These are phyloP conservation scores for Lipomyces mesembrius DNA, from an alignment of 805 yeast species.

Conservation along the genomic window DNA sequence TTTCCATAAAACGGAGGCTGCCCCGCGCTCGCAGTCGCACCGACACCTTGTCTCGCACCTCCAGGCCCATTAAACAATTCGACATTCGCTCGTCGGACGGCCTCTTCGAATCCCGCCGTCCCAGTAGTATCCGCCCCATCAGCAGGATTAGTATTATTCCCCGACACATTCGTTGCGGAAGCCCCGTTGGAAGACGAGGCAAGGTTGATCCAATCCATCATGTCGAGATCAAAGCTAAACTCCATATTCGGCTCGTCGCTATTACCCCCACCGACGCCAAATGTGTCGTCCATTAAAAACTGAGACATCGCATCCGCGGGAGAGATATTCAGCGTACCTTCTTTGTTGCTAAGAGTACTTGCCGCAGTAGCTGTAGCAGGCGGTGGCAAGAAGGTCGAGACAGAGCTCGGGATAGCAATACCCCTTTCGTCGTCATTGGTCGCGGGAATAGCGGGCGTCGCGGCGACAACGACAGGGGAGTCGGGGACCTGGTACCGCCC, in stretches of 20 bases:
- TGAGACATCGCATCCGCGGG: slow-evolving; percentile 39
- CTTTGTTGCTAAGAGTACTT: slow-evolving; percentile 14
- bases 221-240: slow-evolving; percentile 34
- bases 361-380: slow-evolving; percentile 1
- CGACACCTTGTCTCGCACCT: slow-evolving; percentile 31
- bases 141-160: slow-evolving; percentile 10
- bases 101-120: slow-evolving; percentile 22
- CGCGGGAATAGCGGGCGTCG: slow-evolving; percentile 17
- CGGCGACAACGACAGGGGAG: slow-evolving; percentile 23
- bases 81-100: slow-evolving; percentile 31
- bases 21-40: slow-evolving; percentile 6
- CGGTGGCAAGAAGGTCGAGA: slow-evolving; percentile 13
- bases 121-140: slow-evolving; percentile 9
- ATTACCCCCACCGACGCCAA: slow-evolving; percentile 28
- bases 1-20: slow-evolving; percentile 15
- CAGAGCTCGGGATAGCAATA: slow-evolving; percentile 25
- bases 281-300: slow-evolving; percentile 36
- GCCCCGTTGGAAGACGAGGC: slow-evolving; percentile 24
- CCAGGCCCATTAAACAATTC: slow-evolving; percentile 37
- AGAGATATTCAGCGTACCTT: slow-evolving; percentile 27
- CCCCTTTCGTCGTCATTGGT: slow-evolving; percentile 25
- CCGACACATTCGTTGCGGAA: not conserved
- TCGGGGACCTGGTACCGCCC: slow-evolving; percentile 37
- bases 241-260: slow-evolving; percentile 27
- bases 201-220: slow-evolving; percentile 38